Base-by-base conservation (phyloP, 345 rosid genomes). In the Bruguiera gymnorhiza region DNA sequence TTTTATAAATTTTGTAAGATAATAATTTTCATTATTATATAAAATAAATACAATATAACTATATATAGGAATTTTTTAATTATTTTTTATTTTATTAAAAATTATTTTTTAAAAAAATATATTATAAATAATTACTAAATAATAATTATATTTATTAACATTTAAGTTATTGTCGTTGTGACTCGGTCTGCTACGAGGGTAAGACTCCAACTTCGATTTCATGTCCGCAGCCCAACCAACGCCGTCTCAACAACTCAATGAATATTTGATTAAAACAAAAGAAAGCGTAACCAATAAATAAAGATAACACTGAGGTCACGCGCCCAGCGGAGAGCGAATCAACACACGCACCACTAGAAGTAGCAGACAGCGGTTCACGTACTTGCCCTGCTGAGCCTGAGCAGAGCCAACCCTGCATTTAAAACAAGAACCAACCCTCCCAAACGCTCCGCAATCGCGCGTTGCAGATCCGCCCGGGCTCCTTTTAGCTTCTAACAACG, bases 341-440 rank as follows among this genome's bases (percentile, higher is more conserved):
- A 4, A 0, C 0, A 2, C 68, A 81, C 87, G 75, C 26, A 56
- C 83, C 77, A 81, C 76, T 71, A 8, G 53, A 27, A 52, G 23
- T 30, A 30, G 29, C 4, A 8, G 66, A 27, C 65, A 60, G 46
- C 56, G 71, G 31, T 26, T 31, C 66, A 1, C 69, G 78, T 36
- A 75, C 82, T 71, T 84, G 52, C 67, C 20, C 54, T 30, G 62
- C 56, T 60, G 26, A 10, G 24, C 56, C 8, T 34, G 37, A 43
- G 18, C 50, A 43, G 8, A 65, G 36, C 69, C 63, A 64, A 30
- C 62, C 71, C 64, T 27, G 32, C 63, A 30, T 74, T 70, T 32
- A 1, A 67, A 46, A 8, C 8, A 57, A 6, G 64, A 52, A 65
- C 34, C 29, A 23, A 23, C 46, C 20, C 3, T 26, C n/a, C 19